phyloP scores from a whole-genome alignment of 208 protist species.

The Trypanosoma boissoni region DNA sequence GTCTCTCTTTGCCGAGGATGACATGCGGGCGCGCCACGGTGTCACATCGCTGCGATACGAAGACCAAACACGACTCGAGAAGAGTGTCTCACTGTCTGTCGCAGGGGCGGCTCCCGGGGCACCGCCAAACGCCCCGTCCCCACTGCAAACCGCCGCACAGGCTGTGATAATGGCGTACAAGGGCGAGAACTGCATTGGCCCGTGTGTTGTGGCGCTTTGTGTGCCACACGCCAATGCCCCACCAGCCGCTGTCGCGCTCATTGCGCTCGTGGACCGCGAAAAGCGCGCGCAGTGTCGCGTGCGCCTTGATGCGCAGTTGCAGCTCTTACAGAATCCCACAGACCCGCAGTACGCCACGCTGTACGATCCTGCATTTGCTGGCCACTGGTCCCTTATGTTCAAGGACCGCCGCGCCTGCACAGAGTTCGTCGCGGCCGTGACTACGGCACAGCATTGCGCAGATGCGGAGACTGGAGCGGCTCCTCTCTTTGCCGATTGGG shows the following conservation, averaged over 20 bases:
- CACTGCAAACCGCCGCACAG: slow-evolving; percentile 43
- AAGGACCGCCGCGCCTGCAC: slow-evolving; percentile 28
- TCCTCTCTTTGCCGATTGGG: slow-evolving; percentile 20
- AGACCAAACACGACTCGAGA: background rate
- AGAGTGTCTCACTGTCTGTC: slow-evolving; percentile 3
- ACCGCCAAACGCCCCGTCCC: slow-evolving; percentile 12
- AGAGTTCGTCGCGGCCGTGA: slow-evolving; percentile 40
- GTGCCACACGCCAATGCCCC: slow-evolving; percentile 30
- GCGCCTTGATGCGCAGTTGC: slow-evolving; percentile 11
- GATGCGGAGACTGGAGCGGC: slow-evolving; percentile 1
- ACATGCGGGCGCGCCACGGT: slow-evolving; percentile 26
- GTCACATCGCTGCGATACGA: slow-evolving; percentile 22
- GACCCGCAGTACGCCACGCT: slow-evolving; percentile 39
- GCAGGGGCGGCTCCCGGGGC: slow-evolving; percentile 3
- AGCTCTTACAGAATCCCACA: slow-evolving; percentile 22
- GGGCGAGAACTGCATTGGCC: slow-evolving; percentile 33
- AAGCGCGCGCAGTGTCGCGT: slow-evolving; percentile 27
- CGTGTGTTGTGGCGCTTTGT: slow-evolving; percentile 46
- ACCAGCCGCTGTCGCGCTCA: slow-evolving; percentile 5
- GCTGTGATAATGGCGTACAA: slow-evolving; percentile 49
- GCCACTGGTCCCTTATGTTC: slow-evolving; percentile 37
- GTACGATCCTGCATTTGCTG: slow-evolving; percentile 25
- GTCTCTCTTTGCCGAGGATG: slow-evolving; percentile 28
- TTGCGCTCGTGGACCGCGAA: slow-evolving; percentile 30
- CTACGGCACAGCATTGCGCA: slow-evolving; percentile 38